Evolutionary conservation across 192 early-diverging fungal genomes (phyloP).

Genomic region (Fimicolochytrium jonesii): DNA sequence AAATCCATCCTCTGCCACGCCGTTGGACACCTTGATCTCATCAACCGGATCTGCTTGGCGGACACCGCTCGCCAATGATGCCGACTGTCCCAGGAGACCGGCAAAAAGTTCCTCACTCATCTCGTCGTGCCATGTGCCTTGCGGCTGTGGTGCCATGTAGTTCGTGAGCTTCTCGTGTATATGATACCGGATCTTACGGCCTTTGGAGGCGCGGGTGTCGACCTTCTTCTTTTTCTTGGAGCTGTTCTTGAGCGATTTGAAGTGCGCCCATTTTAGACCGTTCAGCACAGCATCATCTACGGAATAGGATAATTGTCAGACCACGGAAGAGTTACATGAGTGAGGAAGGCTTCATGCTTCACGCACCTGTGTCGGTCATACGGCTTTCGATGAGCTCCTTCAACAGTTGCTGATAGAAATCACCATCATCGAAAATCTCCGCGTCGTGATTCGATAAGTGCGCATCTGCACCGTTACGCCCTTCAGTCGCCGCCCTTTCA

Average conservation of each 20-base stretch:
- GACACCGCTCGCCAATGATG: neutral
- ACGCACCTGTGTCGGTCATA: slow-evolving; percentile 74
- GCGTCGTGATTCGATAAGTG: slow-evolving; percentile 69
- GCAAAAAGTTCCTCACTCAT: slow-evolving; percentile 90
- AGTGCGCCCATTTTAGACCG: slow-evolving; percentile 77
- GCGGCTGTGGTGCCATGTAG: slow-evolving; percentile 91
- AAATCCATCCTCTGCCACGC: neutral
- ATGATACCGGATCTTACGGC: slow-evolving; percentile 85
- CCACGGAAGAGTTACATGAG: slow-evolving; percentile 3
- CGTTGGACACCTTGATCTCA: neutral
- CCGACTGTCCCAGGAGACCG: slow-evolving; percentile 67
- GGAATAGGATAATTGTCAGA: too few relatives aligned
- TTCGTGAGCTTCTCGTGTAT: slow-evolving; percentile 95
- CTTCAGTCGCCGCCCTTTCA: slow-evolving; percentile 35
- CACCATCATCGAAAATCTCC: slow-evolving; percentile 93
- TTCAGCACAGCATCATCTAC: slow-evolving; percentile 79
- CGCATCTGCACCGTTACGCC: slow-evolving; percentile 35
- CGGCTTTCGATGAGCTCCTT: slow-evolving; percentile 93
- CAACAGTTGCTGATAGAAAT: slow-evolving; percentile 91
- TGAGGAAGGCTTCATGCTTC: neutral
- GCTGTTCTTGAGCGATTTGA: slow-evolving; percentile 60
- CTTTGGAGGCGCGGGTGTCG: slow-evolving; percentile 88
- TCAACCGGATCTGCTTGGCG: neutral
- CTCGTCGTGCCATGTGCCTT: slow-evolving; percentile 88
- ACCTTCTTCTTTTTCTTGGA: slow-evolving; percentile 73